Base-by-base conservation (phyloP, 2,329 filamentous ascomycete species). In the Penicillium sp. region DNA sequence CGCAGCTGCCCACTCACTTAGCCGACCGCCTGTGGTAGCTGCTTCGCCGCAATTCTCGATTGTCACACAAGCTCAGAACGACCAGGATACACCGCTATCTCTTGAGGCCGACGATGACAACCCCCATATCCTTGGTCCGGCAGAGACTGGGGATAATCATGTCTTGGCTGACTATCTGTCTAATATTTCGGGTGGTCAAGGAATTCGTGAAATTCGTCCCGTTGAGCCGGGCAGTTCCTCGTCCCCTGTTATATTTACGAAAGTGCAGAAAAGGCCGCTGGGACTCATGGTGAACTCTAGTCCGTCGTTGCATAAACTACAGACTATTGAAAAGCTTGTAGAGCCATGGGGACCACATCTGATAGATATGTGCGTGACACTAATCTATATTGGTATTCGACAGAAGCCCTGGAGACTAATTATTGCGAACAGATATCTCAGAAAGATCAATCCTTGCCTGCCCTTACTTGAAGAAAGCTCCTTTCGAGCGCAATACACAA, bases 81-180 rank as follows among this genome's bases (percentile, higher is more conserved):
- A 46, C 2, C 41, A 55, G 16, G 49, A 56, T n/a, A 56, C 44
- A 21, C 47, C 52, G 2, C 33, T 55, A 4, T 51, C 49, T 21
- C 31, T 48, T 1, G 62, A 63, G 23, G 57, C 58, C 2, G 62
- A 53, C 5, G 54, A 63, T 51, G 59, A 60, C 36, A 64, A 46
- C 23, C 52, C 62, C 1, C 62, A 64, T 48, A 62, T 64, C 4
- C 44, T 64, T 4, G 51, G 62, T 9, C 62, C 62, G 1, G 54
- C 60, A 1, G 54, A 59, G 10, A 51, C 45, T 5, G 58, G 53
- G 36, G 83, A 85, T 67, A 82, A 76, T 3, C 79, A 84, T 31
- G 72, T 84, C 2, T 62, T 85, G 7, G 78, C 81, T 2, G 77
- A 79, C 54, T 84, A 84, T 58, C 72, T 84, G 3, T 77, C 76